phyloP scores from a whole-genome alignment of 78 protist species.

The Andalucia godoyi region DNA sequence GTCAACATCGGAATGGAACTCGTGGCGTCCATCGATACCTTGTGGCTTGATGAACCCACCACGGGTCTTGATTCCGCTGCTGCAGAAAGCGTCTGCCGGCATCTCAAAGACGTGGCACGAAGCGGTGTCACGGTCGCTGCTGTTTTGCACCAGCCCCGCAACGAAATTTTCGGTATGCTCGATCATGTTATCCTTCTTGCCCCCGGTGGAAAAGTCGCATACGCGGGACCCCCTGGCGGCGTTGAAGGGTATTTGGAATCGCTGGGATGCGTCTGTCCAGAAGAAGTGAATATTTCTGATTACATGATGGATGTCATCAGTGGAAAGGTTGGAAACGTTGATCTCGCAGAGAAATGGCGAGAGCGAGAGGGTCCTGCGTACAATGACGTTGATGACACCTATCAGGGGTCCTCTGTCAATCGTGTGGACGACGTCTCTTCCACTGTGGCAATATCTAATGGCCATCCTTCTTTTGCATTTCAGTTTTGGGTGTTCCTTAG shows the following conservation, averaged over 20 bases:
- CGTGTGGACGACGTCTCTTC: no score
- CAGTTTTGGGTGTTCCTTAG: no score
- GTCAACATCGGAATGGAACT: not conserved
- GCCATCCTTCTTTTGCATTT: no score
- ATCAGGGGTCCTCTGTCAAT: no score
- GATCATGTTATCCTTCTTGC: conserved; percentile 7
- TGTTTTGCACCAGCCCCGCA: conserved; percentile 13
- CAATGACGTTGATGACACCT: no score
- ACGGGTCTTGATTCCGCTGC: not conserved
- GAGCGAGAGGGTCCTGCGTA: no score
- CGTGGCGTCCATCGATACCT: not conserved
- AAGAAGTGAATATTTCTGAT: not conserved
- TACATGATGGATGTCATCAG: not conserved
- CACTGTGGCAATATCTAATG: no score
- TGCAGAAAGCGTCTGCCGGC: no score
- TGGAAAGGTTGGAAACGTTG: not conserved
- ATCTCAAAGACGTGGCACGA: no score
- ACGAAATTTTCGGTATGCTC: not conserved
- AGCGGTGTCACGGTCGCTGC: not conserved
- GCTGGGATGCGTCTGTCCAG: not conserved
- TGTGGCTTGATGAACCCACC: not conserved
- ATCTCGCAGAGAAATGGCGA: no score
- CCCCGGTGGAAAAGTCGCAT: not conserved
- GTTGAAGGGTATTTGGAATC: not conserved
- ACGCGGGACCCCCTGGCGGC: not conserved